phyloP scores from a whole-genome alignment of 2,329 filamentous ascomycete species.

The Pseudogymnoascus sp. region DNA sequence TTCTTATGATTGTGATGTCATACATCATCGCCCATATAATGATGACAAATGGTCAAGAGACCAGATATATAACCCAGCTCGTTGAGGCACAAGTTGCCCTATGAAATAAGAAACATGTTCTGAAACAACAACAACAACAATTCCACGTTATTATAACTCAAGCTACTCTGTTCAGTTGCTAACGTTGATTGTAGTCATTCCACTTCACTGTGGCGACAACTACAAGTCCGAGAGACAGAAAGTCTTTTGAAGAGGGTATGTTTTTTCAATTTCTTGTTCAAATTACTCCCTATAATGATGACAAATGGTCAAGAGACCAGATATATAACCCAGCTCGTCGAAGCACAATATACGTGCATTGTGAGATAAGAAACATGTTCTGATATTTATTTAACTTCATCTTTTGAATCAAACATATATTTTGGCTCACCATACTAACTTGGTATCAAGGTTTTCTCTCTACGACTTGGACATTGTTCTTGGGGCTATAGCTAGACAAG shows the following conservation, averaged over 20 bases:
- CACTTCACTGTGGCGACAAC: not conserved
- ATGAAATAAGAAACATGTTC: constrained; percentile 14
- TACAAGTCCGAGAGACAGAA: not conserved
- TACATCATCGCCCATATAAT: not conserved
- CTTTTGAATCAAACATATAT: not conserved
- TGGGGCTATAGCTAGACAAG: not conserved
- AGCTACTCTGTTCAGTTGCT: not conserved
- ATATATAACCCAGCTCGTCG: constrained; percentile 14
- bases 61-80: constrained; percentile 14
- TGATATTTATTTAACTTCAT: not conserved
- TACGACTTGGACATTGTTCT: not conserved
- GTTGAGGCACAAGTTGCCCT: constrained; percentile 1
- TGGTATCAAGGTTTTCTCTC: not conserved
- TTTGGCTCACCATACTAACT: not conserved
- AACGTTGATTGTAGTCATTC: not conserved
- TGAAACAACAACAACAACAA: not conserved
- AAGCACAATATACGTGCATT: constrained; percentile 10
- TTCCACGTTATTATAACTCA: not conserved
- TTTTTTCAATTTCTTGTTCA: not conserved
- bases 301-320: constrained; percentile 13
- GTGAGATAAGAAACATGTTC: constrained; percentile 12
- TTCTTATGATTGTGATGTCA: not conserved
- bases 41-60: constrained; percentile 14
- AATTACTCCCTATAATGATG: not conserved
- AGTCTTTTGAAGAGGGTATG: not conserved